Evolutionary conservation across 257 asterid genomes (phyloP), one percentile per base, ranked within the genome.

Genomic region (Solanum chmielewskii): DNA sequence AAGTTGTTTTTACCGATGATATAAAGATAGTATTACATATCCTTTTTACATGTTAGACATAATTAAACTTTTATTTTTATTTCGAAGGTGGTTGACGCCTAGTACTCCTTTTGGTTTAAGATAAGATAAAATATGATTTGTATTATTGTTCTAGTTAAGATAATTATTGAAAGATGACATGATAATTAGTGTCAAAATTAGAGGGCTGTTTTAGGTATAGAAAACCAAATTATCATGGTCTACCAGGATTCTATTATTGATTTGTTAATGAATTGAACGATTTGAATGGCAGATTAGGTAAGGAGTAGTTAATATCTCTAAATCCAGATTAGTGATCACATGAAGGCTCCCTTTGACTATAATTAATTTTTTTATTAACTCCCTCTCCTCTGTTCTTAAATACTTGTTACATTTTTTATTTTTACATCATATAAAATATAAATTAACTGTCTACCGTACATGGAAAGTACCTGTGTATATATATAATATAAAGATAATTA

Each of bases 301-400:
- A 60, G 86, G 90, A 88, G 92, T 83, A 31, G 94, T 89, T 87
- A 89, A 82, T 71, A 86, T 88, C 89, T 92, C 89, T 11, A 76
- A 45, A 87, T 89, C 92, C 56, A 49, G 69, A 87, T 66, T 35
- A 42, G 45, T 87, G 89, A 78, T 87, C 86, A 66, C 31, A 66
- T 60, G 78, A 87, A 87, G 84, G 25, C 68, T 49, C 73, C 35
- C 75, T 64, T 62, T 39, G 73, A 37, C 59, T 35, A 33, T 84
- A 41, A 41, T 37, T 64, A 60, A n/a, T 39, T 83, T 62, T 68
- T 62, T 18, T 9, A 37, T 14, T 39, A 62, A 62, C 10, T 62
- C 64, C 11, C 64, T 56, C 69, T 52, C 2, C 3, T 23, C 6
- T 3, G 15, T 62, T 62, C 70, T n/a, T 62, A 23, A n/a, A 23